Conservation (phyloP, 176 grass and related monocot species). For the Paspalum vaginatum region DNA sequence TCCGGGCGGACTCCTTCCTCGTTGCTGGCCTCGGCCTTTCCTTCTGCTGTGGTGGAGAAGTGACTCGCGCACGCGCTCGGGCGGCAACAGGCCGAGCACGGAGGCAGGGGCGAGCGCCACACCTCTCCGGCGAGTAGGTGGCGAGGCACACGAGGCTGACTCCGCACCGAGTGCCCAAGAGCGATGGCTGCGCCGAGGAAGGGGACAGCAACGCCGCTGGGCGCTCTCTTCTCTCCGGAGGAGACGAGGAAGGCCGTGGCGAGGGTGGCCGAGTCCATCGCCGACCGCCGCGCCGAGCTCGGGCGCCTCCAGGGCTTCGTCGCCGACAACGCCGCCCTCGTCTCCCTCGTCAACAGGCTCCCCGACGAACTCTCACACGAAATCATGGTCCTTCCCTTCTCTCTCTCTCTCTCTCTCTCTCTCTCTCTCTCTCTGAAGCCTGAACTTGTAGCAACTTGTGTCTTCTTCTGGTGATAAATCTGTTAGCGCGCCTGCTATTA, state of each 20-base stretch:
- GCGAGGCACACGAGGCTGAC: neutral
- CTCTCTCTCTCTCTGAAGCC: neutral
- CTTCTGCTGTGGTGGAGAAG: neutral
- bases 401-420: too few species aligned
- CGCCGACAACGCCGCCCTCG: conserved; percentile 73
- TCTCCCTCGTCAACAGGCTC: conserved; percentile 71
- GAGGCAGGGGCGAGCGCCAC: neutral
- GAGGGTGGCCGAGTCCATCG: conserved; percentile 53
- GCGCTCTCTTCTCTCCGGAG: conserved; percentile 64
- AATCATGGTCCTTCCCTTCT: conserved; percentile 60
- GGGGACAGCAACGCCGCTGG: conserved; percentile 70
- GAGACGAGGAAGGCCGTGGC: conserved; percentile 63
- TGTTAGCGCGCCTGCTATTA: neutral
- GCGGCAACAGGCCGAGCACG: neutral
- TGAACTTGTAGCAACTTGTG: neutral
- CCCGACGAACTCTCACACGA: conserved; percentile 86
- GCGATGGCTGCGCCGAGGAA: conserved; percentile 51
- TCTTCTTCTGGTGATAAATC: neutral
- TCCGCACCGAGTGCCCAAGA: neutral
- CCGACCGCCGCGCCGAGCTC: conserved; percentile 62
- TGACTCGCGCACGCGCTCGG: neutral
- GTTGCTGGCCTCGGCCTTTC: neutral
- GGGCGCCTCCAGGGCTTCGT: conserved; percentile 58
- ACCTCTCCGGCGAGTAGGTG: neutral
- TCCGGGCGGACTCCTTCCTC: neutral